phyloP scores from a whole-genome alignment of 805 yeast species.

The Grigorovia humatica region DNA sequence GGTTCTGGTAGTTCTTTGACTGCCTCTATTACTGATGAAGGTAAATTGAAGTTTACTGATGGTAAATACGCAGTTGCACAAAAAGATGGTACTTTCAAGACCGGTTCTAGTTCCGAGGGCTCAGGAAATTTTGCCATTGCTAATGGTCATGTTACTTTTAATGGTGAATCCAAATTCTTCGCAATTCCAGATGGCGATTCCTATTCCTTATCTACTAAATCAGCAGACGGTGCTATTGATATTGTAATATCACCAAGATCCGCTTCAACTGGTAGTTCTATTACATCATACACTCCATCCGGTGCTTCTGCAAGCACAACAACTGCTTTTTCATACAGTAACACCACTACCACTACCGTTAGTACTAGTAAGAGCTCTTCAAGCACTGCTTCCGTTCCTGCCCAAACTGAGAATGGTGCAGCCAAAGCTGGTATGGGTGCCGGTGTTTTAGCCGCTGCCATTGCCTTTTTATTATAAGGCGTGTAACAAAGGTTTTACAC shows the following conservation, averaged over 20 bases:
- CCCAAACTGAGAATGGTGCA: constrained; percentile 21
- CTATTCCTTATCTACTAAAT: constrained; percentile 20
- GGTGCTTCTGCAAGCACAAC: constrained; percentile 23
- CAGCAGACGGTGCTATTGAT: constrained; percentile 14
- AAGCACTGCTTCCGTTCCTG: not conserved
- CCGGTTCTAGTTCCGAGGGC: constrained; percentile 16
- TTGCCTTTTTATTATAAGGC: constrained; percentile 8
- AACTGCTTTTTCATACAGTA: constrained; percentile 2
- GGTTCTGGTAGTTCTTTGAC: constrained; percentile 6
- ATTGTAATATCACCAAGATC: constrained; percentile 6
- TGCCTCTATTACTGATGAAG: constrained; percentile 23
- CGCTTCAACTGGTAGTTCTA: constrained; percentile 29
- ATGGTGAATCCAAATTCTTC: constrained; percentile 24
- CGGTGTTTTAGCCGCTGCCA: constrained; percentile 12
- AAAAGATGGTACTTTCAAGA: constrained; percentile 14
- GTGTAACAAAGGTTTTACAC: not conserved
- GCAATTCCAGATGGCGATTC: constrained; percentile 27
- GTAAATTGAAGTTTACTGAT: constrained; percentile 22
- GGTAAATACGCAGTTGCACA: constrained; percentile 24
- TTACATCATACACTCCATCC: constrained; percentile 28
- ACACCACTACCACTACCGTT: constrained; percentile 3
- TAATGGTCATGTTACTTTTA: constrained; percentile 4
- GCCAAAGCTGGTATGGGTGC: constrained; percentile 18
- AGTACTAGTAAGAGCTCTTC: constrained; percentile 1
- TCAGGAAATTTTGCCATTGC: constrained; percentile 32